Evolutionary conservation across 2,329 filamentous ascomycete genomes (phyloP).

Genomic region (Fusarium bulbicola): DNA sequence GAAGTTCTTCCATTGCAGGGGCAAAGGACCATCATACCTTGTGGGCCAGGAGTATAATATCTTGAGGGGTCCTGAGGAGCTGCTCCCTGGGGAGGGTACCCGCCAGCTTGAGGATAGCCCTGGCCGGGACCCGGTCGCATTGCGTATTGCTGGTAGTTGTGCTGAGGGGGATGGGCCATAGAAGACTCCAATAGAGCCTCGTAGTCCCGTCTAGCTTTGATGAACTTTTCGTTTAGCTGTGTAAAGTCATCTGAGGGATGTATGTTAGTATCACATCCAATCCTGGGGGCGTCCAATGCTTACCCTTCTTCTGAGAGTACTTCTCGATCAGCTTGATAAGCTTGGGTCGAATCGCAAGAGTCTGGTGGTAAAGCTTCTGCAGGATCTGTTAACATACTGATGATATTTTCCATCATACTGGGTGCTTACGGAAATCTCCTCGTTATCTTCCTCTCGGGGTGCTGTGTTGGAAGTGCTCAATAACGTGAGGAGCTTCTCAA

Average conservation of each 20-base stretch:
- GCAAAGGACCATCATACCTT: constrained; percentile 31
- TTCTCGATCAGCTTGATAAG: constrained; percentile 98
- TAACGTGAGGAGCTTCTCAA: constrained; percentile 80
- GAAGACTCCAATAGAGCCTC: constrained; percentile 95
- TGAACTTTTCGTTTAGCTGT: constrained; percentile 98
- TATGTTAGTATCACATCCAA: background rate
- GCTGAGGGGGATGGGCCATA: constrained; percentile 91
- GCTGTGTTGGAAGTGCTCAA: constrained; percentile 87
- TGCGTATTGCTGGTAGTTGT: constrained; percentile 76
- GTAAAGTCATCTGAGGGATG: constrained; percentile 80
- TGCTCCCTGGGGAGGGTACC: constrained; percentile 55
- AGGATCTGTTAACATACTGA: constrained; percentile 44
- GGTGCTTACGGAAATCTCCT: constrained; percentile 83
- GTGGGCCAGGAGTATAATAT: constrained; percentile 72
- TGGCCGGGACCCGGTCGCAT: constrained; percentile 63
- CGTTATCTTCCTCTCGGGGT: constrained; percentile 88
- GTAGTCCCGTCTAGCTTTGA: constrained; percentile 97
- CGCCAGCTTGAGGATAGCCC: constrained; percentile 53
- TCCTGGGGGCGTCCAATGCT: background rate
- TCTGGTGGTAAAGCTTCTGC: constrained; percentile 87
- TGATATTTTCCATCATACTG: no score
- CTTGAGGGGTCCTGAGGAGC: constrained; percentile 69
- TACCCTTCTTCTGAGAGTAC: constrained; percentile 95
- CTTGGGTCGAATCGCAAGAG: constrained; percentile 92
- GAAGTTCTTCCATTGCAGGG: background rate